Base-by-base conservation (phyloP, 2,329 filamentous ascomycete species). In the Aureobasidium zeae region DNA sequence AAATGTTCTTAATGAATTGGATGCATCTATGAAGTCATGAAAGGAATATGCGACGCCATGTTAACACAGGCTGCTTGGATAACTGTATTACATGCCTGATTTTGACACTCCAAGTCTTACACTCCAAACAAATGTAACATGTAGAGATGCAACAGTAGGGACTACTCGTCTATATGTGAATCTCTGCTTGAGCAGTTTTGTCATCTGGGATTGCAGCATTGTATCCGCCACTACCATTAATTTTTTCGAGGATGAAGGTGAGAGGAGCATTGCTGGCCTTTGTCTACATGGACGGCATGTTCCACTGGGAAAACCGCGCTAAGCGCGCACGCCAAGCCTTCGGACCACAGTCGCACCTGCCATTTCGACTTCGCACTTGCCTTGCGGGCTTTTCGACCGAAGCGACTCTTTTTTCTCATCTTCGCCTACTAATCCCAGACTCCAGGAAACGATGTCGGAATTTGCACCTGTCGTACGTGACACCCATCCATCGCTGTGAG, bases 401-500 rank as follows among this genome's bases (percentile, higher is more conserved):
- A 19, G 25, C 45, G 45, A 43, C 33, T 31, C 31, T 26, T 12
- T 24, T 21, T 28, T 41, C 36, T n/a, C 32, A 31, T 29, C 37
- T 21, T 35, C 29, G 28, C 30, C 22, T 29, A 22, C 31, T n/a
- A 16, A 44, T 22, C 15, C 22, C 37, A 41, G 28, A 44, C 37
- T n/a, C n/a, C 31, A 48, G 51, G 67, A n/a, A 76, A 42, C 65
- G 70, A 77, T 77, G 74, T 77, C 74, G 69, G 68, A 72, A 62
- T 76, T 75, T 66, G 73, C 77, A 63, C 72, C 74, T 66, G 73
- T 77, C 64, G 74, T 77, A 73, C 62, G 73, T 76, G 20, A 37
- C n/a, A 41, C 20, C 32, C 32, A 38, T 33, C 33, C 26, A 19
- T 12, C 30, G 15, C 28, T 26, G 21, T 24, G 36, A 30, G 13